These are phyloP conservation scores for Tricholoma sp. DNA, from an alignment of 768 basidiomycete genomes.

Conservation along the genomic window DNA sequence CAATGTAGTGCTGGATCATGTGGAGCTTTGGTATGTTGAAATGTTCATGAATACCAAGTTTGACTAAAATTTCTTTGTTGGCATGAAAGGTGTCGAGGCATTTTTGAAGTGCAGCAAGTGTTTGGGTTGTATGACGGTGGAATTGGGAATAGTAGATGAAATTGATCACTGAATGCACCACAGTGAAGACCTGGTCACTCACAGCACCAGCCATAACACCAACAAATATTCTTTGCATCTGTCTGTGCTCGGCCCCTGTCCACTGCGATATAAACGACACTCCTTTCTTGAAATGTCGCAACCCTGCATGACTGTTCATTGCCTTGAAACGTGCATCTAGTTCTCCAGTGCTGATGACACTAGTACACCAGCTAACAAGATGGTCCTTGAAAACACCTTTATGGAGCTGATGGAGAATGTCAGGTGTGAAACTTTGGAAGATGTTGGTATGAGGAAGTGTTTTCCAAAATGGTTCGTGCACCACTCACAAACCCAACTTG, in stretches of 20 bases:
- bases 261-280: conserved; percentile 1
- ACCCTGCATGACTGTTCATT: conserved; percentile 21
- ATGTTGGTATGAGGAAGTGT: conserved; percentile 37
- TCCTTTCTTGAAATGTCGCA: conserved; percentile 1
- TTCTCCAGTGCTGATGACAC: conserved; percentile 19
- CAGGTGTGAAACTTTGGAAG: conserved; percentile 33
- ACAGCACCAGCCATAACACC: conserved; percentile 20
- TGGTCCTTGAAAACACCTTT: conserved; percentile 47
- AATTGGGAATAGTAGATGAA: conserved; percentile 18
- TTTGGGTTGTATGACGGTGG: too few species aligned
- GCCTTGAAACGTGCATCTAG: conserved; percentile 28
- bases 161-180: conserved; percentile 18
- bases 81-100: too few species aligned
- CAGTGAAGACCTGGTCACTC: conserved; percentile 12
- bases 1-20: too few species aligned
- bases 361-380: conserved; percentile 26
- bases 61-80: too few species aligned
- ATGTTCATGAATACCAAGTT: too few species aligned
- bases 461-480: conserved; percentile 32
- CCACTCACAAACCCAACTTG: conserved; percentile 6
- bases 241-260: conserved; percentile 3
- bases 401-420: conserved; percentile 44
- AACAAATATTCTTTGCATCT: conserved; percentile 17
- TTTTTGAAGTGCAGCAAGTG: too few species aligned
- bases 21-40: too few species aligned